phyloP scores from a whole-genome alignment of 2,329 filamentous ascomycete species.

The Neophaeococcomyces aloes region DNA sequence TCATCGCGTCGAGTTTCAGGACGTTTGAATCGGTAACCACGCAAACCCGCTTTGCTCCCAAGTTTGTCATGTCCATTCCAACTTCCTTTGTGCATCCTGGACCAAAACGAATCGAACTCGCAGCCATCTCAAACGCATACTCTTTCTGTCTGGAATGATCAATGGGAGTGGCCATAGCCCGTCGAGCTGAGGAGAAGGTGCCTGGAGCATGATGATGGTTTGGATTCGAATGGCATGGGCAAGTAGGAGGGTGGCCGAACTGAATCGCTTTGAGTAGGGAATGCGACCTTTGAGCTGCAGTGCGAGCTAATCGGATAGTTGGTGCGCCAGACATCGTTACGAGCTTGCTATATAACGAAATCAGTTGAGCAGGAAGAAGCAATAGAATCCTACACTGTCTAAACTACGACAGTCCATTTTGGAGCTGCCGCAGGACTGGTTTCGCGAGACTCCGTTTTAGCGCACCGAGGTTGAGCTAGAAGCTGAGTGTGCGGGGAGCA shows the following conservation, averaged over 20 bases:
- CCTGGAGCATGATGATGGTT: conserved; percentile 50
- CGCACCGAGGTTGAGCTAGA: conserved; percentile 2
- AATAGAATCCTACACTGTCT: neutral
- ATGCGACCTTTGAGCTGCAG: conserved; percentile 39
- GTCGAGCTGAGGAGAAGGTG: conserved; percentile 44
- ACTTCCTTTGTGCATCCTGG: conserved; percentile 90
- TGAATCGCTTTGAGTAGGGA: conserved; percentile 77
- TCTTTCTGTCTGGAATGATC: conserved; percentile 69
- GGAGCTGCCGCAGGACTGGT: neutral
- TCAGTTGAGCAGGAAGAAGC: neutral
- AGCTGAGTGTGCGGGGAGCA: conserved; percentile 6
- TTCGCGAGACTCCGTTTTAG: neutral
- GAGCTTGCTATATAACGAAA: neutral
- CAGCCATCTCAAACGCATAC: conserved; percentile 98
- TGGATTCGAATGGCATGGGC: conserved; percentile 88
- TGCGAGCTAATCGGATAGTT: conserved; percentile 35
- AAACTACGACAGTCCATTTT: neutral
- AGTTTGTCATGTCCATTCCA: conserved; percentile 92
- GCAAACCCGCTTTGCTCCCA: conserved; percentile 76
- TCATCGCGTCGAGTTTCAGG: conserved; percentile 73
- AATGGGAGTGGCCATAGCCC: conserved; percentile 64
- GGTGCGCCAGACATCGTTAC: conserved; percentile 27
- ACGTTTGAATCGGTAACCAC: conserved; percentile 87
- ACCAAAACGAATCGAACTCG: conserved; percentile 86
- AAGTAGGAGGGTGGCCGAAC: conserved; percentile 74